Evolutionary conservation across 1,284 basidiomycete genomes (phyloP).

Genomic region (Heterobasidion parviporum): DNA sequence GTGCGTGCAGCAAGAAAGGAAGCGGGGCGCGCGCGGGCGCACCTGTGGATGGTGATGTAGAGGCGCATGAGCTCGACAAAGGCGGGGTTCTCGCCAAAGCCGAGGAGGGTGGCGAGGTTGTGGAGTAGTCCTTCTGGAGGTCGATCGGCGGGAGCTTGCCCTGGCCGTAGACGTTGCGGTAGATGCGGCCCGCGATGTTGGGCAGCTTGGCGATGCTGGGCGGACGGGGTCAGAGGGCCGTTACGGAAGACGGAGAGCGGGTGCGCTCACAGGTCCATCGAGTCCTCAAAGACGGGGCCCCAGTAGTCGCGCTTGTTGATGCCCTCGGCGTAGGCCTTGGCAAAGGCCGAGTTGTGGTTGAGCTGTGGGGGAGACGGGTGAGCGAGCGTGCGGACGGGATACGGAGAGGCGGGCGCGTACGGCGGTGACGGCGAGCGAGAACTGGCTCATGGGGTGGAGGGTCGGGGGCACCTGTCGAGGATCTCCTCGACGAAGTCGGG

Average conservation of each 20-base stretch:
- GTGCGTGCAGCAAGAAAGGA: neutral
- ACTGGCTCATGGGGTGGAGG: slow-evolving; percentile 95
- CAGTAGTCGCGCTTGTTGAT: slow-evolving; percentile 97
- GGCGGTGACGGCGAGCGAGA: slow-evolving; percentile 89
- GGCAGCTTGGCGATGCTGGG: slow-evolving; percentile 91
- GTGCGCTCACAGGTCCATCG: slow-evolving; percentile 79
- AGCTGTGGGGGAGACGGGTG: slow-evolving; percentile 37
- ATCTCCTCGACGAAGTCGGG: slow-evolving; percentile 92
- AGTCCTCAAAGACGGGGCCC: slow-evolving; percentile 93
- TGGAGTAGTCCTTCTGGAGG: slow-evolving; percentile 86
- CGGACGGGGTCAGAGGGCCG: slow-evolving; percentile 4
- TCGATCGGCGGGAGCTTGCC: slow-evolving; percentile 91
- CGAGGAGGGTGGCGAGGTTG: slow-evolving; percentile 89
- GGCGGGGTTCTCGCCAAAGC: slow-evolving; percentile 82
- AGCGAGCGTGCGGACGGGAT: neutral
- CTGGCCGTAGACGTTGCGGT: slow-evolving; percentile 87
- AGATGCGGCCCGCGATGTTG: slow-evolving; percentile 95
- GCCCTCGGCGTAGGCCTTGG: slow-evolving; percentile 90
- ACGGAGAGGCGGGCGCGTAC: slow-evolving; percentile 29
- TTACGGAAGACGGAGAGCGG: neutral
- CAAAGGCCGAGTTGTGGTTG: slow-evolving; percentile 96
- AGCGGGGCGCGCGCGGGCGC: neutral
- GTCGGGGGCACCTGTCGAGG: slow-evolving; percentile 88
- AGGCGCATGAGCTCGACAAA: slow-evolving; percentile 95
- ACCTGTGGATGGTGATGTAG: slow-evolving; percentile 96